Conservation (phyloP, 2,329 filamentous ascomycete species). For the Dactylellina parvicollis region DNA sequence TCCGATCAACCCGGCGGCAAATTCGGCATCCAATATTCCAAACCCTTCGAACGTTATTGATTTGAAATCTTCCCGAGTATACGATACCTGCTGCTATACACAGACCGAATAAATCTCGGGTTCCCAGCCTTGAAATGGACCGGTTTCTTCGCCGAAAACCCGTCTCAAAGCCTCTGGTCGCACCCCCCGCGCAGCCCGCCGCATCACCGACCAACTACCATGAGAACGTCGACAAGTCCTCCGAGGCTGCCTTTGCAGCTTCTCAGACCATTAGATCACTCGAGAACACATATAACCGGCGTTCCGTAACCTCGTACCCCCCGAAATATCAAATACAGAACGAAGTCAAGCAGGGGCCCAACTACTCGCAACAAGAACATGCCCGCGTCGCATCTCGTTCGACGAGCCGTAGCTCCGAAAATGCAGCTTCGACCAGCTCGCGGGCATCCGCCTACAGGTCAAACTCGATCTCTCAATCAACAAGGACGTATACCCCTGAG, state of each 20-base stretch:
- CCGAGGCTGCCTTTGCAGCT: slow-evolving; percentile 8
- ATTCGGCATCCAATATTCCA: too few relatives aligned
- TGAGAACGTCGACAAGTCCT: slow-evolving; percentile 34
- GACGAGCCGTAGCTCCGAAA: slow-evolving; percentile 7
- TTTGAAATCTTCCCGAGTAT: too few relatives aligned
- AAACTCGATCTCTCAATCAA: neutral
- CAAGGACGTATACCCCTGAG: neutral
- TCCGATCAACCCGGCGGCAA: too few relatives aligned
- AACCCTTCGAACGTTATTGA: too few relatives aligned
- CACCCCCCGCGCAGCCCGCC: neutral
- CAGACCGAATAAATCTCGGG: too few relatives aligned
- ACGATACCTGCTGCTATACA: too few relatives aligned
- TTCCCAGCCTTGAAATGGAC: slow-evolving; percentile 21
- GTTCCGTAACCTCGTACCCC: slow-evolving; percentile 29
- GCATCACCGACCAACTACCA: neutral
- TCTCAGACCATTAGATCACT: slow-evolving; percentile 39
- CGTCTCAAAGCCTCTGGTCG: neutral
- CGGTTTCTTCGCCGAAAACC: slow-evolving; percentile 29
- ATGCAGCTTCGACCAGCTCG: neutral
- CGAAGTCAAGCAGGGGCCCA: slow-evolving; percentile 16
- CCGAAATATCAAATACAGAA: slow-evolving; percentile 2
- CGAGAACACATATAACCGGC: slow-evolving; percentile 30
- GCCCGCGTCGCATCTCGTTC: slow-evolving; percentile 3
- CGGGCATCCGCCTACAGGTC: neutral
- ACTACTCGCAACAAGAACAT: slow-evolving; percentile 21